Evolutionary conservation across 2,329 filamentous ascomycete genomes (phyloP).

Genomic region (Aureobasidium uvarum): DNA sequence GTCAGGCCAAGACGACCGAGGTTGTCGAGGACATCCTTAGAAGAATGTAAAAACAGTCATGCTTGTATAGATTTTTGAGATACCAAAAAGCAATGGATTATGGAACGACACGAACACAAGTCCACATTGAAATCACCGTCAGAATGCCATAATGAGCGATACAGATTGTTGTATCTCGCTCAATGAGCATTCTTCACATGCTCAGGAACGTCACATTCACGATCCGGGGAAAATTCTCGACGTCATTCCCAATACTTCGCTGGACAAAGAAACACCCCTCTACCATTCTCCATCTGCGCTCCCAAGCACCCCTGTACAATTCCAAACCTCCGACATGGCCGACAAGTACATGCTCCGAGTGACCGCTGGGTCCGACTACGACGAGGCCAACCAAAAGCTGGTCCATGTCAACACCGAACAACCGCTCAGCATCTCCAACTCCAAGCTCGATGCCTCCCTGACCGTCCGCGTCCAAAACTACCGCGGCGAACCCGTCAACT

Average conservation of each 20-base stretch:
- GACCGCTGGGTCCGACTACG: slow-evolving; percentile 76
- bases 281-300: not conserved
- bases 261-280: slow-evolving; percentile 8
- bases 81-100: slow-evolving; percentile 24
- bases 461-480: slow-evolving; percentile 71
- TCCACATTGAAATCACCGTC: not conserved
- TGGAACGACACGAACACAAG: not conserved
- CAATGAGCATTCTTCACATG: not conserved
- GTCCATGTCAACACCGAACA: slow-evolving; percentile 72
- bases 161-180: not conserved
- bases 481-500: slow-evolving; percentile 65
- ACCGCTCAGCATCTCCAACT: slow-evolving; percentile 61
- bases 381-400: slow-evolving; percentile 65
- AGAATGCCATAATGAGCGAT: not conserved
- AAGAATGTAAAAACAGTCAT: slow-evolving; percentile 60
- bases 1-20: slow-evolving; percentile 78
- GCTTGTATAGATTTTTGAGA: slow-evolving; percentile 25
- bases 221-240: slow-evolving; percentile 4
- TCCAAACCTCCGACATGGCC: slow-evolving; percentile 44
- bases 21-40: slow-evolving; percentile 84
- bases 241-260: slow-evolving; percentile 4
- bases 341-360: slow-evolving; percentile 77
- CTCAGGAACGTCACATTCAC: not conserved
- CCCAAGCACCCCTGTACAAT: not conserved
- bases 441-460: slow-evolving; percentile 64